Evolutionary conservation across 23 red algal species (phyloP), one percentile per base, ranked within the genome.

Genomic region (Porphyridium purpureum): DNA sequence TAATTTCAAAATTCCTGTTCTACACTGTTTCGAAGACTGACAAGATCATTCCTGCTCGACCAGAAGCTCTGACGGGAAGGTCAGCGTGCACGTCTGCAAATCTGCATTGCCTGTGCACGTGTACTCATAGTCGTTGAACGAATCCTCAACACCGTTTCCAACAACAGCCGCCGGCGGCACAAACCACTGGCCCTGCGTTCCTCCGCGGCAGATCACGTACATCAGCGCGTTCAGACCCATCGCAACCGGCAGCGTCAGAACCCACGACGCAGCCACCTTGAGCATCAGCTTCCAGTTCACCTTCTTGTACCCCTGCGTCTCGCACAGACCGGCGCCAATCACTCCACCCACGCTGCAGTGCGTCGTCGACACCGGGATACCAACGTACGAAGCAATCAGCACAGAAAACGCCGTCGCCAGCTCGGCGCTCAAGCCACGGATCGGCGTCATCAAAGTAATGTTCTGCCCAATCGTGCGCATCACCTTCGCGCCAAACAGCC

Each of bases 281-380:
- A 11, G 11, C 11, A 44, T 44, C 38, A 44, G 38, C 11, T 17
- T 17, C 38, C 38, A 44, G 38, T 44, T 44, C 11, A 11, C 17
- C 38, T 44, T 44, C 17, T 44, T 44, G 17, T 11, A 44, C 11
- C 38, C 38, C 11, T 44, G 11, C 11, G 38, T 11, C 50, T 78
- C 72, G 25, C 38, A 27, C 8, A 84, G 29, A 1, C 79, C 79
- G 4, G 75, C 62, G 26, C 69, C 79, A 61, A 84, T 73, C 20
- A 61, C 63, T 0, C 59, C 69, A 26, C 79, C 79, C n/a, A 84
- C 70, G 15, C 60, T 62, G 21, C 61, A 82, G 47, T 93, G 84
- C 14, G 84, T 93, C 17, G 75, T 81, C 32, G 76, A 83, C 30
- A 93, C 84, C 25, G 84, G 84, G 25, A 93, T 62, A 14, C 58